Evolutionary conservation across 495 filamentous ascomycete species (phyloP), one percentile per base, ranked within the genome.

Genomic region (Aspergillus taichungensis): DNA sequence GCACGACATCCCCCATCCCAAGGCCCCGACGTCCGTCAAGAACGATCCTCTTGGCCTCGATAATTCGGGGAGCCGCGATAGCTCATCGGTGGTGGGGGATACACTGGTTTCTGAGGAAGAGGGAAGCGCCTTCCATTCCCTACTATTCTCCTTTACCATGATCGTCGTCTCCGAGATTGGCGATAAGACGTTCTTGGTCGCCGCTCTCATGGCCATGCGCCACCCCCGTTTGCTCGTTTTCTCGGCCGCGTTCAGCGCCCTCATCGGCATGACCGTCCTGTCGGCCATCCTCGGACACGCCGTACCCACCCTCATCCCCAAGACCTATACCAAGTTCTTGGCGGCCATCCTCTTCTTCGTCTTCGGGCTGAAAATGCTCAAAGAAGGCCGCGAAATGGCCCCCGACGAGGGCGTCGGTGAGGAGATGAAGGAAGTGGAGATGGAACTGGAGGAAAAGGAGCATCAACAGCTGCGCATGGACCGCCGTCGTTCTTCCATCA

Each of bases 141-240:
- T 92, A 56, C 53, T 90, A 18, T 85, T 96, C 39, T 92, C 92
- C 6, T 79, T 95, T 42, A 88, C 89, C 46, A 97, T 97, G 92
- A 98, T 98, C 49, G 74, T 97, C 43, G 86, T 97, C 54, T 96
- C 92, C 49, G 92, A 98, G 61, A 82, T 98, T 60, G 92, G 92
- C 47, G 92, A 98, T 77, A 98, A 98, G 64, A 98, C 92, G 0
- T 98, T 98, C 69, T 75, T 98, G 34, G 88, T 98, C 35, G 92
- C 92, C 10, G 92, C 92, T 18, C 75, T 98, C 13, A 98, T 98
- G 92, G 92, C 92, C 2, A 98, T 98, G 92, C 88, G 95, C 53
- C 90, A 98, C 59, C 84, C 92, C 35, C 87, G 91, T 30, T 63
- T 96, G 43, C 73, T 95, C 9, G 94, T 98, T 34, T 98, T 97